phyloP scores from a whole-genome alignment of 2,329 filamentous ascomycete species.

The Fusarium xyrophilum region DNA sequence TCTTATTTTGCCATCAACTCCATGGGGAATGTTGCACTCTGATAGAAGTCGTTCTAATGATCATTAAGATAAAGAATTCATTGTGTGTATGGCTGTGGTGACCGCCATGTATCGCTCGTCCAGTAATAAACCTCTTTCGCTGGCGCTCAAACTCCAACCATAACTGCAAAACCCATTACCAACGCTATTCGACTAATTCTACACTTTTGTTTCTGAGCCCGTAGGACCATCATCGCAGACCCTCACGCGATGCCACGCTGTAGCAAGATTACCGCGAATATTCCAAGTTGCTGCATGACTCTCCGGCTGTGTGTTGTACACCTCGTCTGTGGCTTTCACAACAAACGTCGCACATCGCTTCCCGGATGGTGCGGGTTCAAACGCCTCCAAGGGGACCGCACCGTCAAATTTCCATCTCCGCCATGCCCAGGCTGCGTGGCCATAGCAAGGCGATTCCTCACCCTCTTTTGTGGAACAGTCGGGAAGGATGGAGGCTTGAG shows the following conservation, averaged over 20 bases:
- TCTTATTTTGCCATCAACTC: neutral
- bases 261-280: slow-evolving; percentile 68
- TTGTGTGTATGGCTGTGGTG: neutral
- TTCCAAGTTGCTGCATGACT: slow-evolving; percentile 67
- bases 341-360: slow-evolving; percentile 58
- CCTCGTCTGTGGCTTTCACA: slow-evolving; percentile 71
- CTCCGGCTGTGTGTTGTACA: slow-evolving; percentile 72
- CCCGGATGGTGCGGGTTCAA: slow-evolving; percentile 15
- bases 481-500: slow-evolving; percentile 65
- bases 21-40: neutral
- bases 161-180: neutral
- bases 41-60: neutral
- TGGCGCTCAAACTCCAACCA: neutral
- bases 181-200: neutral
- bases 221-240: slow-evolving; percentile 46
- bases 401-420: slow-evolving; percentile 66
- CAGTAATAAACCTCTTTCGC: slow-evolving; percentile 5
- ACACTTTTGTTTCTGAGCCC: neutral
- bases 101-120: neutral
- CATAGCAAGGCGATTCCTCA: slow-evolving; percentile 44
- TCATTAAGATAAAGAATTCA: neutral
- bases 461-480: slow-evolving; percentile 50
- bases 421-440: slow-evolving; percentile 67
- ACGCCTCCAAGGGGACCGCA: slow-evolving; percentile 49
- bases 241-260: slow-evolving; percentile 69